Evolutionary conservation across 768 basidiomycete genomes (phyloP).

Genomic region (Basidioascus undulatus): DNA sequence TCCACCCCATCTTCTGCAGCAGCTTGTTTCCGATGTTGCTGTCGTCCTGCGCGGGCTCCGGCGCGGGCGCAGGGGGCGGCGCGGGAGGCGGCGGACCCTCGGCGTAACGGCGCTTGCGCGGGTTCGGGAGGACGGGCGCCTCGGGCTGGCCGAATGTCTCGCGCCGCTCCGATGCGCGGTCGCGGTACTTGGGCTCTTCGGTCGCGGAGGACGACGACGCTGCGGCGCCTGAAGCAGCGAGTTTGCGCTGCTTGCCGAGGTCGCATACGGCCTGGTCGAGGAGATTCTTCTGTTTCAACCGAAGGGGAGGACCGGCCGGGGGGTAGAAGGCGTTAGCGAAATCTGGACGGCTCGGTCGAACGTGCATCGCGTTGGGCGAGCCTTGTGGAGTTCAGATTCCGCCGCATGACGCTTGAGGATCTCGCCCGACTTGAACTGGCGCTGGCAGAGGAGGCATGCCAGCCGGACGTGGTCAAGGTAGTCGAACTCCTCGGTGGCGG

Average conservation of each 20-base stretch:
- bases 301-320: background rate
- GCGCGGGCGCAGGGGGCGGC: conserved; percentile 33
- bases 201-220: conserved; percentile 16
- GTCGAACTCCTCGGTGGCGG: conserved; percentile 41
- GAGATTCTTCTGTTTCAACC: conserved; percentile 47
- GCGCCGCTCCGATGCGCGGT: conserved; percentile 78
- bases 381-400: conserved; percentile 92
- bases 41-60: conserved; percentile 54
- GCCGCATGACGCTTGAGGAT: conserved; percentile 72
- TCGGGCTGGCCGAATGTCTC: conserved; percentile 82
- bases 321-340: conserved; percentile 4
- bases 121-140: conserved; percentile 34
- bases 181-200: conserved; percentile 51
- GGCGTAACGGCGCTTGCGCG: conserved; percentile 26
- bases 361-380: conserved; percentile 7
- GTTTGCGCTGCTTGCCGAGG: conserved; percentile 38
- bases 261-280: conserved; percentile 23
- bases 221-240: conserved; percentile 25
- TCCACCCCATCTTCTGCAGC: conserved; percentile 97
- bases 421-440: conserved; percentile 74
- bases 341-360: background rate
- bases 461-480: conserved; percentile 51
- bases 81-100: conserved; percentile 35
- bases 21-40: conserved; percentile 78
- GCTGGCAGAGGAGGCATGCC: conserved; percentile 71